phyloP scores from a whole-genome alignment of 371 early-diverging fungal species.

The Blastocladiella emersonii region DNA sequence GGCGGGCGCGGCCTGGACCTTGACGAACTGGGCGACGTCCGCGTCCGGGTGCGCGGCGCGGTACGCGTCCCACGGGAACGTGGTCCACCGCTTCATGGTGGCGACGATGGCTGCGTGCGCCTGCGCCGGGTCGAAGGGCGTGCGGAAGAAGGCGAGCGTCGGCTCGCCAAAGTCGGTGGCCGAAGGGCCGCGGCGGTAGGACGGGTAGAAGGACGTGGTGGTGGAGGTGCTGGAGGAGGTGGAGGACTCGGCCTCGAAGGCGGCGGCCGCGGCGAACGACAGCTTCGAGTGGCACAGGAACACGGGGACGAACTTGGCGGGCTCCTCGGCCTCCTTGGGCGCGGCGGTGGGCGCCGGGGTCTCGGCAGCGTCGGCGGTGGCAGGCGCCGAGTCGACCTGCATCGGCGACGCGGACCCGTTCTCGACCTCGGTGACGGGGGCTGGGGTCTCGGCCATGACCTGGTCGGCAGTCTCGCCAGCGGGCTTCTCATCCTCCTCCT shows the following conservation, averaged over 20 bases:
- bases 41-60: neutral
- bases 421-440: conserved; percentile 9
- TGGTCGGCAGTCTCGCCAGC: too few relatives aligned
- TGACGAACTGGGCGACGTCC: too few relatives aligned
- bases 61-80: neutral
- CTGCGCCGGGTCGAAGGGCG: neutral
- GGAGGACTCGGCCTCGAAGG: too few relatives aligned
- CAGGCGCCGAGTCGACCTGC: too few relatives aligned
- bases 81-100: neutral
- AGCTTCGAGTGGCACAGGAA: too few relatives aligned
- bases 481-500: conserved; percentile 2
- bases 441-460: too few relatives aligned
- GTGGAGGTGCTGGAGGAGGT: neutral
- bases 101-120: neutral
- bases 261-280: too few relatives aligned
- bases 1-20: too few relatives aligned
- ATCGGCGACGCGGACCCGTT: neutral
- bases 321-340: neutral
- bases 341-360: too few relatives aligned
- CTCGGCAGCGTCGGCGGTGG: neutral
- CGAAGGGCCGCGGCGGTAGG: too few relatives aligned
- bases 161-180: neutral
- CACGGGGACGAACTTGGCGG: too few relatives aligned
- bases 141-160: neutral
- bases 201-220: neutral